Evolutionary conservation across 1,139 yeast genomes (phyloP), one percentile per base, ranked within the genome.

Genomic region (Kurtzmaniella quercitrusa): DNA sequence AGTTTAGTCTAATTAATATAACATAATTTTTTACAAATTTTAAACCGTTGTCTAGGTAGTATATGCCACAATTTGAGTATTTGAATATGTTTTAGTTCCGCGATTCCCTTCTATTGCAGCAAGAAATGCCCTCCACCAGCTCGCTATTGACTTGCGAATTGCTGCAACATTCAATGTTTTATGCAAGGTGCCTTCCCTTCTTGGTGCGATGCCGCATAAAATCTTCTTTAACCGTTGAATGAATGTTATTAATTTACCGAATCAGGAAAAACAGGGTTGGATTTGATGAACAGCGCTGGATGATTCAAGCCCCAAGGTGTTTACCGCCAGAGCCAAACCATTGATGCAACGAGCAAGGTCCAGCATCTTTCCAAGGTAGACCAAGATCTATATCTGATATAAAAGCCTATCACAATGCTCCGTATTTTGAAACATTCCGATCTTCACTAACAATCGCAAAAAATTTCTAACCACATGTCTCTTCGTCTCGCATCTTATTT

Each of bases 351-450:
- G 31, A 27, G 31, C 31, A 27, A 6, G 31, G 14, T 27, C 31
- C 31, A 27, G 31, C 31, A 27, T 4, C 14, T 6, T 27, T 5
- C n/a, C 14, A 10, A 6, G 5, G n/a, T 11, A 10, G 31, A 11
- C 12, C 14, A 27, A 3, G 31, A 27, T 27, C 31, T 27, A 10
- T 4, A n/a, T 27, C 14, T 27, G 14, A 27, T 27, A 27, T 27
- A 27, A 27, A 27, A 27, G 31, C 10, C 4, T 27, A 27, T 11
- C 14, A 11, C 31, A 27, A 27, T 27, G 4, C 31, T n/a, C n/a
- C 31, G 31, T 27, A 12, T 36, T 16, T 21, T 36, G 25, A 19
- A 8, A 36, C 38, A 19, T 36, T 19, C 27, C 38, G 38, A 36
- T 36, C 17, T 23, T 16, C 19, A 33, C 39, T 37, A 25, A 36